A percentile compares a stretch with the other conserved stretches of the same genome.
Conservation (phyloP, 257 asterid species). For the Scutellaria galericulata region DNA sequence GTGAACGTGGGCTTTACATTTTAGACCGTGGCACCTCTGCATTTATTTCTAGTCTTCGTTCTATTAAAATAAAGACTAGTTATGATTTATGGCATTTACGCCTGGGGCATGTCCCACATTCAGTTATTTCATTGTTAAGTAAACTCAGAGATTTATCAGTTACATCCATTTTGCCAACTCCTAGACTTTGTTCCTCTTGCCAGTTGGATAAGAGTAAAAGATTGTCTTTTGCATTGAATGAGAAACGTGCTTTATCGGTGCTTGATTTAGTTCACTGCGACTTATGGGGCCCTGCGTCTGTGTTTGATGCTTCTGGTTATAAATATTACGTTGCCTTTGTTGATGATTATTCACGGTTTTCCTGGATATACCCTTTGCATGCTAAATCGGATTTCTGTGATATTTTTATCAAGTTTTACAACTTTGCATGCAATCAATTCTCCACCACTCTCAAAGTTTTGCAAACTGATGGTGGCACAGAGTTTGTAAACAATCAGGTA, state of each 20-base stretch:
- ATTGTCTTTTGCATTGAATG: neutral
- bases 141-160: neutral
- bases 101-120: neutral
- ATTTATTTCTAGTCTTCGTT: no score
- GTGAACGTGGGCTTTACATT: no score
- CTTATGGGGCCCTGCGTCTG: neutral
- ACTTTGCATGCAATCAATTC: neutral
- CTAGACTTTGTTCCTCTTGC: no score
- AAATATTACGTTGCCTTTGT: neutral
- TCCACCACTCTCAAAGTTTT: neutral
- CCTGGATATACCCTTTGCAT: neutral
- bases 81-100: neutral
- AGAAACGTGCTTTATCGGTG: neutral
- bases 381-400: neutral
- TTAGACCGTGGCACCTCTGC: no score
- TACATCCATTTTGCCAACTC: neutral
- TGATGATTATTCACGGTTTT: neutral
- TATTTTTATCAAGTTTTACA: no score
- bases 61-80: neutral
- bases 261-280: neutral
- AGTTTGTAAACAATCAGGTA: neutral
- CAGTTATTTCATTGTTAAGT: neutral
- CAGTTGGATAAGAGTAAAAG: neutral
- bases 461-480: neutral
- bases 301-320: neutral